Percentiles rank a stretch among this genome's conserved stretches.
Conservation (phyloP, 345 rosid species). For the Pseudoturritis turrita region DNA sequence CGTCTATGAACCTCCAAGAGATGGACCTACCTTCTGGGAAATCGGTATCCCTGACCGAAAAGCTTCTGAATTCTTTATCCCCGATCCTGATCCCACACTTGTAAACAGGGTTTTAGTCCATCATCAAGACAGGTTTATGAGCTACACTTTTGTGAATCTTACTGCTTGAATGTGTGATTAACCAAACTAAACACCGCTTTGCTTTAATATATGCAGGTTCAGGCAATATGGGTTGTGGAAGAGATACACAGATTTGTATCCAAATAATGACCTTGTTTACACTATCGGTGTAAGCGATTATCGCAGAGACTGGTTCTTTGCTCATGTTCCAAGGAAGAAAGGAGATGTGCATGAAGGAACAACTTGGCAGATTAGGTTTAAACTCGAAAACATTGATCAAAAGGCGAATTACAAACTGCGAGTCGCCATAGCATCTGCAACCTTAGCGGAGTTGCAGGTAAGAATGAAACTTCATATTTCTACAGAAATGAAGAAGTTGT, state of each 20-base stretch:
- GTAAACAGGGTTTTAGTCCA: conserved; percentile 43
- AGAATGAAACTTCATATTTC: background rate
- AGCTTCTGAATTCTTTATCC: conserved; percentile 77
- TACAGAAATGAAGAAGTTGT: background rate
- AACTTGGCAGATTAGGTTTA: conserved; percentile 68
- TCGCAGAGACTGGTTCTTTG: conserved; percentile 84
- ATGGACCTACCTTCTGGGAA: conserved; percentile 96
- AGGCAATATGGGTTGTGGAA: conserved; percentile 97
- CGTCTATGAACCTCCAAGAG: conserved; percentile 75
- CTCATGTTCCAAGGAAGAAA: conserved; percentile 59
- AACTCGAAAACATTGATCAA: conserved; percentile 36
- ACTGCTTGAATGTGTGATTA: background rate
- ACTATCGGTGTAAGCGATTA: conserved; percentile 69
- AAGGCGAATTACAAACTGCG: conserved; percentile 52
- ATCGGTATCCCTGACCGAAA: conserved; percentile 91
- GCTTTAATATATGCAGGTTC: conserved; percentile 44
- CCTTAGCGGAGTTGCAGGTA: conserved; percentile 83
- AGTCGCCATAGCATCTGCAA: conserved; percentile 80
- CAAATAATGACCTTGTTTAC: conserved; percentile 72
- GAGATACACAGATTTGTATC: conserved; percentile 77
- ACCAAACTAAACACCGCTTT: background rate
- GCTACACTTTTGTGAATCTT: conserved; percentile 2
- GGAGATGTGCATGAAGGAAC: conserved; percentile 33
- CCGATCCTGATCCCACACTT: conserved; percentile 68
- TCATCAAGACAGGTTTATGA: conserved; percentile 53